A percentile compares a stretch with the other conserved stretches of the same genome.
These are phyloP conservation scores for Candida verbasci DNA, from an alignment of 805 yeast species.

Conservation along the genomic window DNA sequence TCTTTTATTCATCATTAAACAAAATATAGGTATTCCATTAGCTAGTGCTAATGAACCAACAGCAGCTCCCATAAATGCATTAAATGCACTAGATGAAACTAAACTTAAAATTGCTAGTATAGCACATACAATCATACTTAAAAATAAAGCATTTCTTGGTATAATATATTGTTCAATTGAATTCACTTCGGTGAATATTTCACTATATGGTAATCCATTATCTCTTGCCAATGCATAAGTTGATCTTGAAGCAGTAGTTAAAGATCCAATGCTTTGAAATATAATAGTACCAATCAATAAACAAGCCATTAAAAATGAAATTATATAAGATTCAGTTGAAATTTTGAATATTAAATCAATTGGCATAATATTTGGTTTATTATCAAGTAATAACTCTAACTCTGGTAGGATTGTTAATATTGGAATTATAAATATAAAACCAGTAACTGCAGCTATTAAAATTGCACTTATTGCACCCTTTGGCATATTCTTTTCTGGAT, in stretches of 20 bases:
- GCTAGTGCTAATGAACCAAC: constrained; percentile 73
- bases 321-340: constrained; percentile 62
- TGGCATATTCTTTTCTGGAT: constrained; percentile 72
- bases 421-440: constrained; percentile 69
- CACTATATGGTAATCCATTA: constrained; percentile 67
- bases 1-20: constrained; percentile 57
- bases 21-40: constrained; percentile 68
- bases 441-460: constrained; percentile 59
- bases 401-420: constrained; percentile 71
- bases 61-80: constrained; percentile 80
- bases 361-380: constrained; percentile 65
- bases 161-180: constrained; percentile 50
- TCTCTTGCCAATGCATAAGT: constrained; percentile 82
- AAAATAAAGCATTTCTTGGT: constrained; percentile 65
- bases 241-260: constrained; percentile 79
- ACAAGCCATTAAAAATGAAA: constrained; percentile 64
- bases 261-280: constrained; percentile 75
- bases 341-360: constrained; percentile 71
- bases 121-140: constrained; percentile 60
- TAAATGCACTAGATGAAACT: constrained; percentile 69
- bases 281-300: constrained; percentile 65
- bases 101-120: constrained; percentile 61
- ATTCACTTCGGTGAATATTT: constrained; percentile 64
- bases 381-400: constrained; percentile 48
- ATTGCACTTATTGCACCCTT: constrained; percentile 68